Evolutionary conservation across 2,329 filamentous ascomycete genomes (phyloP).

Genomic region (Coniosporium tulheliwenetii): DNA sequence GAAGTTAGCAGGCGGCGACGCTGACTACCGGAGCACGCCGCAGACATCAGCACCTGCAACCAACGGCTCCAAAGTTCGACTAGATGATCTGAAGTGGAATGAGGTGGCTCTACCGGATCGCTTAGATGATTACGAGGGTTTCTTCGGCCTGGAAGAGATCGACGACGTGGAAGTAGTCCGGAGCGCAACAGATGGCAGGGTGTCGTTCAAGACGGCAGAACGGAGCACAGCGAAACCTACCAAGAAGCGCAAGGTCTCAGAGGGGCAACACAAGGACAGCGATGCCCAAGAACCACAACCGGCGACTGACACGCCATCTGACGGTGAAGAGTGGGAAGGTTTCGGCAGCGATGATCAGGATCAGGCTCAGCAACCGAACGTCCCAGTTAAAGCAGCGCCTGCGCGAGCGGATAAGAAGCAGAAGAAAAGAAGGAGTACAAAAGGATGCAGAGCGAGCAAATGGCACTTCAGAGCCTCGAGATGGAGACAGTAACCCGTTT

Average conservation of each 20-base stretch:
- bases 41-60: neutral
- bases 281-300: neutral
- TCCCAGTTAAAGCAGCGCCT: constrained; percentile 10
- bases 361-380: constrained; percentile 14
- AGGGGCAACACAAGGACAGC: constrained; percentile 10
- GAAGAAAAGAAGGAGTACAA: constrained; percentile 12
- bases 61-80: constrained; percentile 9
- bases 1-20: constrained; percentile 15
- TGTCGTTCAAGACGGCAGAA: constrained; percentile 19
- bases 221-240: constrained; percentile 1
- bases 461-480: neutral
- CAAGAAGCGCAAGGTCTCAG: neutral
- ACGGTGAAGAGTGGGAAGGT: constrained; percentile 17
- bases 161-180: constrained; percentile 77
- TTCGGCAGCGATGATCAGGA: constrained; percentile 16
- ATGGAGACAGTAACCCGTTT: constrained; percentile 6
- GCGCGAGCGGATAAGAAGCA: constrained; percentile 6
- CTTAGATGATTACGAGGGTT: constrained; percentile 80
- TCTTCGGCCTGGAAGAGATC: constrained; percentile 82
- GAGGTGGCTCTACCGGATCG: constrained; percentile 56
- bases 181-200: constrained; percentile 31
- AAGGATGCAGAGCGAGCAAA: constrained; percentile 1
- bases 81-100: constrained; percentile 45
- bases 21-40: too few relatives aligned
- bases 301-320: constrained; percentile 4